Base-by-base conservation (phyloP, 345 rosid genomes). In the Pistacia atlantica region DNA sequence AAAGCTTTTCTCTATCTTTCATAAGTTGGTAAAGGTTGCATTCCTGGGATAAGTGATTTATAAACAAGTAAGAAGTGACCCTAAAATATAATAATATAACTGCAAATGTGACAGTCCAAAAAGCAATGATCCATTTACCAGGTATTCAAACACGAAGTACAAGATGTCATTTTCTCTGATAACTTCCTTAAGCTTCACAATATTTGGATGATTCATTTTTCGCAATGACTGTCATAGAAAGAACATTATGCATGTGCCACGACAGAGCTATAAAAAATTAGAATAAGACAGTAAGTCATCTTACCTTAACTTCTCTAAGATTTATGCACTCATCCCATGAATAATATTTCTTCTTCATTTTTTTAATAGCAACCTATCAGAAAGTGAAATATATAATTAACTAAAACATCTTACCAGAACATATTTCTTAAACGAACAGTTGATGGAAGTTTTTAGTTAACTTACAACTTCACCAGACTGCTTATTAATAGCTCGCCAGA, bases 181-280 rank as follows among this genome's bases (percentile, higher is more conserved):
- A 80, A 96, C 95, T 86, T 92, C 98, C 90, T 90, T 96, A 73
- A 96, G 97, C 86, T 96, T 96, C 88, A 96, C 98, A 64, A 96
- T 93, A 84, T 93, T 92, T 28, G 91, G 95, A 92, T 93, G 98
- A 82, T 69, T 93, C 97, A 96, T 92, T 88, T 75, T 91, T 80
- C 90, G 84, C 82, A 93, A 77, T 0, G 99, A 92, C 99, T 93
- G 80, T 48, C 71, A 80, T 22, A 81, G 69, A 51, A 74, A 73
- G 56, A 75, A 54, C 3, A 37, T 59, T 45, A 74, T 49, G 51
- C 65, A 73, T 31, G 65, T 14, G 33, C 20, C 33, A 78, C 6
- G 37, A 55, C 4, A 14, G 31, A 35, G 16, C 7, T 28, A 78
- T 49, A 14, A 3, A 31, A 52, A 57, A 45, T 28, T 62, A 67